phyloP scores from a whole-genome alignment of 2,329 filamentous ascomycete species.

The Penicillium sp. region DNA sequence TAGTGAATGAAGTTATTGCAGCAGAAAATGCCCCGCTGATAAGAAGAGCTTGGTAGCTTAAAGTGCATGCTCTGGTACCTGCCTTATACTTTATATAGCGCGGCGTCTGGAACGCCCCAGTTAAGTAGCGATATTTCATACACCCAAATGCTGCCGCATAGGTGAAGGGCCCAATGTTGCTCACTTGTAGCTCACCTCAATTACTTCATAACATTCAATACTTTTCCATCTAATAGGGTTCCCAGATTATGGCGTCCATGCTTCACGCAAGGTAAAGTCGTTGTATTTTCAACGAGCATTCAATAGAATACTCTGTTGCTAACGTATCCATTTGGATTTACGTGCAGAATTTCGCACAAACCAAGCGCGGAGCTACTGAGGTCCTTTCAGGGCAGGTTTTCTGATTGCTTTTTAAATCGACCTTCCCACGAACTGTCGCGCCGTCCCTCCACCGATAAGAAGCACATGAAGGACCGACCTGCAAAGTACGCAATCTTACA shows the following conservation, averaged over 20 bases:
- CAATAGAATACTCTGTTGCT: not conserved
- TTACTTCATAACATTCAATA: not conserved
- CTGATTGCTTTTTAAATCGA: not conserved
- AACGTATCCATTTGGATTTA: not conserved
- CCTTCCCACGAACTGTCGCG: not conserved
- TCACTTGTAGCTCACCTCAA: not conserved
- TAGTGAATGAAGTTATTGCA: too few relatives aligned
- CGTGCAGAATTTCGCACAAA: not conserved
- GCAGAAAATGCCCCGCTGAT: too few relatives aligned
- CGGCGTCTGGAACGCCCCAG: too few relatives aligned
- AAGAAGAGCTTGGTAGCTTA: too few relatives aligned
- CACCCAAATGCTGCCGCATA: too few relatives aligned
- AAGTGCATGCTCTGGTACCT: too few relatives aligned
- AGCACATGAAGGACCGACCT: not conserved
- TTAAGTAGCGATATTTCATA: too few relatives aligned
- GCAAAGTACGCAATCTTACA: not conserved
- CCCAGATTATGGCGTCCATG: not conserved
- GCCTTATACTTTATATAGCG: too few relatives aligned
- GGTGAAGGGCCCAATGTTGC: too few relatives aligned
- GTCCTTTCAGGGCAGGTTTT: not conserved
- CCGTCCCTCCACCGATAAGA: not conserved
- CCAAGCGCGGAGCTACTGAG: not conserved
- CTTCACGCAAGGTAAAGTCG: not conserved
- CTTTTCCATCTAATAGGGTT: too few relatives aligned
- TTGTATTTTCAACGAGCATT: not conserved